phyloP scores from a whole-genome alignment of 2,329 filamentous ascomycete species.

The Chrysoporthe puriensis region DNA sequence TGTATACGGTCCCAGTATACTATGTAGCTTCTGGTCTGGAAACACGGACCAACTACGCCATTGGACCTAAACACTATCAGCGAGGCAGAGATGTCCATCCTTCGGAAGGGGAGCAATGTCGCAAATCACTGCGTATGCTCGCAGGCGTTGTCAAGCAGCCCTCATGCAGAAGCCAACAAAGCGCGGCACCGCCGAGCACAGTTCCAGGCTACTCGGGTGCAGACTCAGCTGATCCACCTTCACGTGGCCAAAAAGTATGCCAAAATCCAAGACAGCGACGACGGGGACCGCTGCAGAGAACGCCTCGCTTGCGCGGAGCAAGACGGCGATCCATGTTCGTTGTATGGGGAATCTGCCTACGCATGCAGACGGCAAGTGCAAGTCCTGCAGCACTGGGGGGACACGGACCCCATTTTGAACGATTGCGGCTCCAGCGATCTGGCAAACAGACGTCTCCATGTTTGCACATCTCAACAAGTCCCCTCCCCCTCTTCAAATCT shows the following conservation, averaged over 20 bases:
- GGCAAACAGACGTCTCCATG: conserved; percentile 7
- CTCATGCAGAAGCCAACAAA: conserved; percentile 14
- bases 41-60: not conserved
- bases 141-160: not conserved
- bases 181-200: not conserved
- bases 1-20: not conserved
- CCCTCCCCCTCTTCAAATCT: not conserved
- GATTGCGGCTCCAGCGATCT: conserved; percentile 4
- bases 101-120: not conserved
- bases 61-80: not conserved
- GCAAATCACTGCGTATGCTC: not conserved
- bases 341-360: conserved; percentile 8
- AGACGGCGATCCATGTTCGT: conserved; percentile 12
- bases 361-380: conserved; percentile 17
- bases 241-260: conserved; percentile 12
- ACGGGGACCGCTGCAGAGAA: conserved; percentile 6
- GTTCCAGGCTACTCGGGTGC: not conserved
- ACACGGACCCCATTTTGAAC: conserved; percentile 1
- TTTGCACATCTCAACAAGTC: conserved; percentile 16
- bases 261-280: not conserved
- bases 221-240: conserved; percentile 10
- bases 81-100: not conserved
- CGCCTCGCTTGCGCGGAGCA: conserved; percentile 8
- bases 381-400: not conserved
- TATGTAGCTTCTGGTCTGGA: not conserved